Percentiles rank a stretch among this genome's conserved stretches.
phyloP scores from a whole-genome alignment of 257 asterid species.

The Mentha longifolia region DNA sequence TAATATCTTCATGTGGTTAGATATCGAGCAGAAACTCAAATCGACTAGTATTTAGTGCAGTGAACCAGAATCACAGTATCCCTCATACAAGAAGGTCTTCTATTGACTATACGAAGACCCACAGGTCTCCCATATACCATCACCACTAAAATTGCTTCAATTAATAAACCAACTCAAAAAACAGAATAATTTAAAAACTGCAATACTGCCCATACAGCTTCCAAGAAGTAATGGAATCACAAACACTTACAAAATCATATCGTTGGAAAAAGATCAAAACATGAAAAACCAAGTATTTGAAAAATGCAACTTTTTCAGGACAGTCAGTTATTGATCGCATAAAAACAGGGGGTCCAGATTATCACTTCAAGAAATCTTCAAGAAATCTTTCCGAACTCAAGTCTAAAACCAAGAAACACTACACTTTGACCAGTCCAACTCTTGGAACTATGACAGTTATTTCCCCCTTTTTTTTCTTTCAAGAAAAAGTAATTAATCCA shows the following conservation, averaged over 20 bases:
- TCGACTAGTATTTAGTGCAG: neutral
- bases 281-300: conserved; percentile 1
- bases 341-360: conserved; percentile 1
- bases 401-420: conserved; percentile 1
- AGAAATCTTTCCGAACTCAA: neutral
- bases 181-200: neutral
- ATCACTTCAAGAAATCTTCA: neutral
- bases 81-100: conserved; percentile 1
- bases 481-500: conserved; percentile 2
- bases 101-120: neutral
- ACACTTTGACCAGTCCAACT: neutral
- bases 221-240: neutral
- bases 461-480: neutral
- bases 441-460: neutral
- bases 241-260: too few species aligned
- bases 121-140: neutral
- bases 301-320: neutral
- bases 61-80: conserved; percentile 6
- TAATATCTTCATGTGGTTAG: neutral
- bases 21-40: neutral
- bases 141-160: neutral
- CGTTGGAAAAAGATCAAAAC: neutral
- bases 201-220: neutral
- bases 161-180: neutral
- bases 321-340: conserved; percentile 1